phyloP scores from a whole-genome alignment of 2,329 filamentous ascomycete species.

The Trichoderma oligosporum region DNA sequence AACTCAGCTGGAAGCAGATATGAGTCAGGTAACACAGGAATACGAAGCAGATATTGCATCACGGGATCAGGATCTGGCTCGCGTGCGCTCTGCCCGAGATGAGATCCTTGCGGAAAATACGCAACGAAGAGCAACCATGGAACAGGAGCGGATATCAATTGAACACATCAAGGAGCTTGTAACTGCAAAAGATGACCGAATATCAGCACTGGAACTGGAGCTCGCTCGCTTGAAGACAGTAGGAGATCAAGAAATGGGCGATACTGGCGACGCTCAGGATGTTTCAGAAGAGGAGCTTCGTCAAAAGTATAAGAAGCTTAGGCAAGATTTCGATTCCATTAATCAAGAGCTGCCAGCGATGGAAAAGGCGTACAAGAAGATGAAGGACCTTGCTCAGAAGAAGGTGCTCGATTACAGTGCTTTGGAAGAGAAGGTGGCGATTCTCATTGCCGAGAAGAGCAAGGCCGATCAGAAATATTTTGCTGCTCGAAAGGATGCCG shows the following conservation, averaged over 20 bases:
- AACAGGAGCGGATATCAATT: slow-evolving; percentile 66
- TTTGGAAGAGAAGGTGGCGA: slow-evolving; percentile 72
- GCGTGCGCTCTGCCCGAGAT: slow-evolving; percentile 79
- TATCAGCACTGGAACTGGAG: slow-evolving; percentile 77
- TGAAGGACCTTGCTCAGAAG: slow-evolving; percentile 76
- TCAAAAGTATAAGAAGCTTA: slow-evolving; percentile 67
- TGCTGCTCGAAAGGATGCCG: slow-evolving; percentile 88
- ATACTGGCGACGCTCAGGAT: slow-evolving; percentile 49
- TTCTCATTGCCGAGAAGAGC: slow-evolving; percentile 80
- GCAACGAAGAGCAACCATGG: slow-evolving; percentile 73
- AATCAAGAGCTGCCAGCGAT: slow-evolving; percentile 85
- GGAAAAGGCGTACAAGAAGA: slow-evolving; percentile 86
- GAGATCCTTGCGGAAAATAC: slow-evolving; percentile 79
- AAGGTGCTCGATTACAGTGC: slow-evolving; percentile 75
- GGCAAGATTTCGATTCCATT: slow-evolving; percentile 77
- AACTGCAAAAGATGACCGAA: slow-evolving; percentile 73
- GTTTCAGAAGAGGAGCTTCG: slow-evolving; percentile 69
- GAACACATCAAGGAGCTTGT: slow-evolving; percentile 77
- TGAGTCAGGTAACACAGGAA: slow-evolving; percentile 67
- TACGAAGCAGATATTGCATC: slow-evolving; percentile 77
- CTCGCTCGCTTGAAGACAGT: slow-evolving; percentile 62
- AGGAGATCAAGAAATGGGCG: slow-evolving; percentile 45
- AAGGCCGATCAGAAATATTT: slow-evolving; percentile 99
- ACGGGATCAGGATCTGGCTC: slow-evolving; percentile 78
- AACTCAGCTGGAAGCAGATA: slow-evolving; percentile 75